Evolutionary conservation across 176 grass and related monocot species (phyloP), one percentile per base, ranked within the genome.

Genomic region (Carex kokanica): DNA sequence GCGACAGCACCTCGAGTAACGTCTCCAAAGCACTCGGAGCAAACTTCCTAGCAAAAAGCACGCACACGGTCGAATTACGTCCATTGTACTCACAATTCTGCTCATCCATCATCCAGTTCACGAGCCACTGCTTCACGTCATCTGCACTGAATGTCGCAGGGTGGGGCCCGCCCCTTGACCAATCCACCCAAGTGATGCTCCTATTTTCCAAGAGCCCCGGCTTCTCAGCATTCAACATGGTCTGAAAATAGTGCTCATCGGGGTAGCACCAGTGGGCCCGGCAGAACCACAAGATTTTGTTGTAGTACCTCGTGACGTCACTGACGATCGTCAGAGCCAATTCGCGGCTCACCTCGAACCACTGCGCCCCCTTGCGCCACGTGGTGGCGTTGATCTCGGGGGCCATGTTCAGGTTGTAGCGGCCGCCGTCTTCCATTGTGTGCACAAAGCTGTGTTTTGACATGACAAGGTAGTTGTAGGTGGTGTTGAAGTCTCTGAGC

Each of bases 221-320:
- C 11, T 90, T 83, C 89, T 94, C 90, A 52, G 89, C 92, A 0
- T 81, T 78, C 31, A 98, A 86, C 88, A 94, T 88, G 27, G 92
- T 98, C 58, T 89, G 90, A 84, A 98, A 88, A 84, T 98, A 98
- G 51, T 98, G 95, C 29, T 98, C 95, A 45, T 94, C 95, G n/a
- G 94, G 90, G 15, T 97, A 98, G 79, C 92, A 94, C 49, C 49
- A 78, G 81, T 88, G 78, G 34, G 90, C 92, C 49, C 56, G 86
- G 86, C 95, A 94, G 84, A 92, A 98, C 62, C 94, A 82, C 61
- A 94, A 85, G 75, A 98, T 91, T 81, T 98, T 98, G 23, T 84
- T 65, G 55, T 98, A 98, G 49, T 98, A 98, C 31, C 74, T 12
- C 0, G 31, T 90, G 45, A 47, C 45, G 63, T 98, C 92, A 27